Base-by-base conservation (phyloP, 129 eudicot genomes). In the Helianthus tuberosus region DNA sequence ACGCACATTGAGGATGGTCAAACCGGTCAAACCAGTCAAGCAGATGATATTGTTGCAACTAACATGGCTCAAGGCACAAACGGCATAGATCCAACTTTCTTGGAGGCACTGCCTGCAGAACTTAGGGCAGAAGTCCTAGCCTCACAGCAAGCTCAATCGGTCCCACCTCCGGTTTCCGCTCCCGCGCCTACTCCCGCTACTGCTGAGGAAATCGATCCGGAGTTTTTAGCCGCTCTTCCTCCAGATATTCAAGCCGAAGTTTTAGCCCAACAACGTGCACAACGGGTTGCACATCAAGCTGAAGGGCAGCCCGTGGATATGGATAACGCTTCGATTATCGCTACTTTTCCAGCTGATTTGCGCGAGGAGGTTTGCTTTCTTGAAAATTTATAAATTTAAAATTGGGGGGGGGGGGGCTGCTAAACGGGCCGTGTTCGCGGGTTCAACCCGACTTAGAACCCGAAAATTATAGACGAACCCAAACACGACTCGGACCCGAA, bases 221-320 rank as follows among this genome's bases (percentile, higher is more conserved):
- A 94, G 75, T 94, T 94, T 85, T 82, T 94, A 82, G 99, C 99
- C 13, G 99, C 99, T 39, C 96, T 94, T 79, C 98, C 98, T 74
- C 99, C 97, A 36, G 96, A 94, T 76, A 94, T 91, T 71, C 99
- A 94, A 77, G 97, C 99, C 11, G 99, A 94, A 85, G 97, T 94
- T 74, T 85, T 94, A 69, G 97, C 99, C 41, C 99, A 94, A 70
- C 99, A 94, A 77, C 89, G 96, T 15, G 97, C 90, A 20, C 99
- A 91, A 77, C 85, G 99, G 75, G 82, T 91, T 71, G 88, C 89
- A 55, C 93, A 91, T 75, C 97, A 83, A 79, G 89, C 96, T 75
- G 99, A 91, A 83, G 99, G 99, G 17, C 99, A 88, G 72, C 99
- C 97, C 29, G 99, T 91, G 51, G 99, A 94, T 66, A 94, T 94